Conservation (phyloP, 306 rosid species). For the Fragaria iinumae region DNA sequence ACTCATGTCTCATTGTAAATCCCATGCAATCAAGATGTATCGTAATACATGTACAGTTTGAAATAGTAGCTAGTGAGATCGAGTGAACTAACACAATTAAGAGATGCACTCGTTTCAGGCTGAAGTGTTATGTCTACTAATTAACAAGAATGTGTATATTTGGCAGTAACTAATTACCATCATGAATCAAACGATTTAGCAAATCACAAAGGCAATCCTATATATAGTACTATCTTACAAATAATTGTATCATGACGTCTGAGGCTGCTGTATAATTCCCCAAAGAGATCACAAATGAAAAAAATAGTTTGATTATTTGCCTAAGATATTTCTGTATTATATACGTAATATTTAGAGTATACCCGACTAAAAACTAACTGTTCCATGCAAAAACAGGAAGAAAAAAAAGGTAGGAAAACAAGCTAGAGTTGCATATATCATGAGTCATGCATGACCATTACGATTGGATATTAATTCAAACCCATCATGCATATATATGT, state of each 20-base stretch:
- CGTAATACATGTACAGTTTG: neutral
- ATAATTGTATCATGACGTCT: too few relatives aligned
- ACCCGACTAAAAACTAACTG: neutral
- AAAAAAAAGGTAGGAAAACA: too few relatives aligned
- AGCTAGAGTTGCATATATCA: too few relatives aligned
- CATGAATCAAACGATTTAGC: neutral
- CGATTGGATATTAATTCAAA: neutral
- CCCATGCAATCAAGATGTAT: neutral
- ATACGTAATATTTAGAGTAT: neutral
- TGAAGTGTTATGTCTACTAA: neutral
- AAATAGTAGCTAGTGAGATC: neutral
- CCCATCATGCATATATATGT: neutral
- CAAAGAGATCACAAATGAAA: too few relatives aligned
- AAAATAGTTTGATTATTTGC: too few relatives aligned
- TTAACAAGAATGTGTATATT: neutral
- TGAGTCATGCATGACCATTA: neutral
- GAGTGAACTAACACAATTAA: neutral
- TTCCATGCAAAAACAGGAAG: too few relatives aligned
- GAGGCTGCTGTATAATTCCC: too few relatives aligned
- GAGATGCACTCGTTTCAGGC: neutral
- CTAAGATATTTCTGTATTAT: too few relatives aligned
- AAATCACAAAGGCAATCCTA: too few relatives aligned
- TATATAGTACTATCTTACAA: too few relatives aligned
- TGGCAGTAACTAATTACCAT: neutral
- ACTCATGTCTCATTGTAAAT: conserved; percentile 6